Percentiles rank a stretch among this genome's conserved stretches.
Evolutionary conservation across 1,284 basidiomycete genomes (phyloP).

Genomic region (Waitea zeae): DNA sequence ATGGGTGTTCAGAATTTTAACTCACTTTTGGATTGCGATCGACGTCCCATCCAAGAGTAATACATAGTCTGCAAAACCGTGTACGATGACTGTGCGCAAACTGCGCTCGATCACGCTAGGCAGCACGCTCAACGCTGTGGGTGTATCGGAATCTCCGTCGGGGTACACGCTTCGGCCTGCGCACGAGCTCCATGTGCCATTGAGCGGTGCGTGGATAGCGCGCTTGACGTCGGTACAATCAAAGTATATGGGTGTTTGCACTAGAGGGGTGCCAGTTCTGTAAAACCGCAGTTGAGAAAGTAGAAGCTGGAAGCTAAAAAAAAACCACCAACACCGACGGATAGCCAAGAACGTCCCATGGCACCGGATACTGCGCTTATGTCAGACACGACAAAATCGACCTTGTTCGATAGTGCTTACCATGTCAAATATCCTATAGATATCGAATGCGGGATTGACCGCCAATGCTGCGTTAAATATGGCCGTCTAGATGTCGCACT

Average conservation of each 20-base stretch:
- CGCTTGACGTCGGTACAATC: conserved; percentile 51
- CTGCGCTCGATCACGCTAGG: conserved; percentile 22
- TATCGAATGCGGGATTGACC: conserved; percentile 37
- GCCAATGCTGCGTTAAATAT: conserved; percentile 23
- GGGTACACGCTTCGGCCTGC: conserved; percentile 26
- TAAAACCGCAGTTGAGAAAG: too few relatives aligned
- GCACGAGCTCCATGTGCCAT: conserved; percentile 30
- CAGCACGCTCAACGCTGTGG: conserved; percentile 19
- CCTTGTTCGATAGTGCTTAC: background rate
- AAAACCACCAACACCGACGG: conserved; percentile 66
- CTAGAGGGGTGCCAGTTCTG: too few relatives aligned
- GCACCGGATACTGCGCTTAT: conserved; percentile 26
- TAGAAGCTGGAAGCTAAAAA: background rate
- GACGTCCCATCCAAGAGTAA: conserved; percentile 37
- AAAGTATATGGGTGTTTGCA: conserved; percentile 39
- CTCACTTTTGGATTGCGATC: conserved; percentile 35
- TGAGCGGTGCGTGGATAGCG: conserved; percentile 39
- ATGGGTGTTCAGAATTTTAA: conserved; percentile 4
- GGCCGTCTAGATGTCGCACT: conserved; percentile 13
- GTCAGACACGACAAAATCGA: conserved; percentile 14
- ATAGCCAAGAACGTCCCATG: conserved; percentile 67
- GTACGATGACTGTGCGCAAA: conserved; percentile 18
- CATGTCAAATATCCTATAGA: conserved; percentile 19
- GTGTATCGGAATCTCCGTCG: conserved; percentile 19
- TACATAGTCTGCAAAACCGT: conserved; percentile 26